Conservation (phyloP, 306 rosid species). For the Bauhinia variegata region DNA sequence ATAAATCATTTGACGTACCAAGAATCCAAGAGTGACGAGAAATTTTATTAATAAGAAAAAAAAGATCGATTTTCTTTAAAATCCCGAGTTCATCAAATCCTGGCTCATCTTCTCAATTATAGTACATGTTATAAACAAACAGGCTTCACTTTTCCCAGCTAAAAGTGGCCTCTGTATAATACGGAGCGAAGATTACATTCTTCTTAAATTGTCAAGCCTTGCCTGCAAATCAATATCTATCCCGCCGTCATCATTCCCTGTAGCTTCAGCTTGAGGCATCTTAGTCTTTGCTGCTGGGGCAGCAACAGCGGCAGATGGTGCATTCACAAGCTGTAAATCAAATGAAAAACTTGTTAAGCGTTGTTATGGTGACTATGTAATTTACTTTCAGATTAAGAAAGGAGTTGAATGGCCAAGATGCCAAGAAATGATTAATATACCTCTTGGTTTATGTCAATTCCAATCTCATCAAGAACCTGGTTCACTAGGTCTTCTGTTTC, state of each 20-base stretch:
- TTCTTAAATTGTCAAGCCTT: conserved; percentile 84
- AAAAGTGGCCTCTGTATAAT: conserved; percentile 23
- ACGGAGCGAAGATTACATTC: conserved; percentile 59
- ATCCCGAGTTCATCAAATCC: conserved; percentile 42
- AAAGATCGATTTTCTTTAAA: conserved; percentile 28
- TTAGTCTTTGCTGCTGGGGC: conserved; percentile 72
- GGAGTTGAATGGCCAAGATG: conserved; percentile 13
- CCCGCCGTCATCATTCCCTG: conserved; percentile 68
- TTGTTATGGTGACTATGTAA: conserved; percentile 7
- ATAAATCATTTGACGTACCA: conserved; percentile 1
- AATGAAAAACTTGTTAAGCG: conserved; percentile 34
- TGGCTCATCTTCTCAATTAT: conserved; percentile 35
- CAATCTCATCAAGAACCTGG: conserved; percentile 97
- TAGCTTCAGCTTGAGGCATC: conserved; percentile 79
- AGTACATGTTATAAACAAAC: conserved; percentile 39
- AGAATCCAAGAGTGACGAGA: conserved; percentile 13
- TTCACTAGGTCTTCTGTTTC: conserved; percentile 87
- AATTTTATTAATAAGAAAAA: conserved; percentile 28
- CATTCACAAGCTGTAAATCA: conserved; percentile 74
- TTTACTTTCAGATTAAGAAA: conserved; percentile 21
- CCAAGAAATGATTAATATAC: conserved; percentile 41
- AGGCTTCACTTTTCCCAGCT: conserved; percentile 35
- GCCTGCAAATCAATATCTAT: conserved; percentile 95
- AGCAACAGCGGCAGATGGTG: conserved; percentile 84
- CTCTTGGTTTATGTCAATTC: conserved; percentile 86